These are phyloP conservation scores for Vaccinium corymbosum DNA, from an alignment of 148 eudicot species.

Conservation along the genomic window DNA sequence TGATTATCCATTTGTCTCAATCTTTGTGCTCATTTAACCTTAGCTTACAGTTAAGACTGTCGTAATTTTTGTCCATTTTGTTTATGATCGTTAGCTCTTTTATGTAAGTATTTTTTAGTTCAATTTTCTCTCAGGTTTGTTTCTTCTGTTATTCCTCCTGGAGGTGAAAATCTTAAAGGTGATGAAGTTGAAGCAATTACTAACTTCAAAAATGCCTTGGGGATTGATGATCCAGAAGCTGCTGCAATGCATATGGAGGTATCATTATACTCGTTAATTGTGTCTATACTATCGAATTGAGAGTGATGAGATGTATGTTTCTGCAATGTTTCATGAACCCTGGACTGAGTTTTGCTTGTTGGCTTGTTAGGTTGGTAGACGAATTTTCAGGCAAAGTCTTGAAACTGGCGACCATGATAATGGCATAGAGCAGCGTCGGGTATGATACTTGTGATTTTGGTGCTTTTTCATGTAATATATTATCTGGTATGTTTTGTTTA, in stretches of 20 bases:
- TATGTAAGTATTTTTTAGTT: background rate
- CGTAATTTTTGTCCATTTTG: background rate
- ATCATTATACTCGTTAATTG: background rate
- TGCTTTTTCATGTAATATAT: background rate
- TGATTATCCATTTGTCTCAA: background rate
- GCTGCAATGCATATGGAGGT: constrained; percentile 99
- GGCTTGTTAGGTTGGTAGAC: constrained; percentile 71
- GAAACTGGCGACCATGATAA: constrained; percentile 94
- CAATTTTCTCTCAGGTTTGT: constrained; percentile 51
- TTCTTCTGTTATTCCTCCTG: constrained; percentile 68
- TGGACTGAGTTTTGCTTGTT: constrained; percentile 7
- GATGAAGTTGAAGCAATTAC: constrained; percentile 73
- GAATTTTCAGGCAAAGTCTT: constrained; percentile 82
- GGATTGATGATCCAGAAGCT: constrained; percentile 98
- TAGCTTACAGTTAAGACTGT: background rate
- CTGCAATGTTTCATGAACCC: constrained; percentile 10
- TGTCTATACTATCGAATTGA: background rate
- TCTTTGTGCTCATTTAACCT: background rate
- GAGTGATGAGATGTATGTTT: background rate
- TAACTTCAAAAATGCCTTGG: constrained; percentile 71
- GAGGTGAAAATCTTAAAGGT: constrained; percentile 79
- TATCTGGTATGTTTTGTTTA: background rate
- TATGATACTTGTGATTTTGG: constrained; percentile 28
- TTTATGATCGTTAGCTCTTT: background rate
- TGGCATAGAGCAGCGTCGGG: constrained; percentile 87